These are phyloP conservation scores for Monosporozyma aerobia DNA, from an alignment of 805 yeast species.

Conservation along the genomic window DNA sequence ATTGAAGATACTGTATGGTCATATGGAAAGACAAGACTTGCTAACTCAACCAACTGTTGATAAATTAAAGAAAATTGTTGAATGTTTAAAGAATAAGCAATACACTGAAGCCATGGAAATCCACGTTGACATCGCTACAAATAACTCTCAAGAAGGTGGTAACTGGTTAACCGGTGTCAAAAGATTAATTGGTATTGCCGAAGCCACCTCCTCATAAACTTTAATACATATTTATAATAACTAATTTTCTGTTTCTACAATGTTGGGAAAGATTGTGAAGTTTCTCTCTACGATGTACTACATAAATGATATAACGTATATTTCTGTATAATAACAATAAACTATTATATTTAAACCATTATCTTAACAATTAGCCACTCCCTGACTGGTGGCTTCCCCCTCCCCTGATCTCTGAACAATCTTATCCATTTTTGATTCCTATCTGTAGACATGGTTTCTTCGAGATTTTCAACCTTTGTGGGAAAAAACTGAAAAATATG, in stretches of 20 bases:
- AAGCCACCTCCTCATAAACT: constrained; percentile 29
- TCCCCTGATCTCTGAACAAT: background rate
- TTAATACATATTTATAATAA: background rate
- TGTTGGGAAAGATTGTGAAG: background rate
- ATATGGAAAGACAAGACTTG: constrained; percentile 63
- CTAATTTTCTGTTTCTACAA: background rate
- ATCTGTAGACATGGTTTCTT: background rate
- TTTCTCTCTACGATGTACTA: background rate
- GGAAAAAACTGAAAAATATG: background rate
- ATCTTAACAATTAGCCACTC: background rate
- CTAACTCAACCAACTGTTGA: constrained; percentile 48
- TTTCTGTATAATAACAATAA: background rate
- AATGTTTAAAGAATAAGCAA: constrained; percentile 44
- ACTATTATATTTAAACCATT: background rate
- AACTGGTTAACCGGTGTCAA: constrained; percentile 91
- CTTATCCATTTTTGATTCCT: background rate
- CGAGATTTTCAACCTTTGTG: background rate
- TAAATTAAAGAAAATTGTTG: constrained; percentile 43
- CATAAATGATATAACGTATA: background rate
- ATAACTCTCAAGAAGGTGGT: constrained; percentile 65
- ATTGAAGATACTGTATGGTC: constrained; percentile 64
- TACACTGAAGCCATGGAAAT: constrained; percentile 49
- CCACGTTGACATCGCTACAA: constrained; percentile 52
- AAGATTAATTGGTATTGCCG: constrained; percentile 71
- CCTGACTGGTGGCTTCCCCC: background rate